Conservation (phyloP, 345 rosid species). For the Hevea brasiliensis region DNA sequence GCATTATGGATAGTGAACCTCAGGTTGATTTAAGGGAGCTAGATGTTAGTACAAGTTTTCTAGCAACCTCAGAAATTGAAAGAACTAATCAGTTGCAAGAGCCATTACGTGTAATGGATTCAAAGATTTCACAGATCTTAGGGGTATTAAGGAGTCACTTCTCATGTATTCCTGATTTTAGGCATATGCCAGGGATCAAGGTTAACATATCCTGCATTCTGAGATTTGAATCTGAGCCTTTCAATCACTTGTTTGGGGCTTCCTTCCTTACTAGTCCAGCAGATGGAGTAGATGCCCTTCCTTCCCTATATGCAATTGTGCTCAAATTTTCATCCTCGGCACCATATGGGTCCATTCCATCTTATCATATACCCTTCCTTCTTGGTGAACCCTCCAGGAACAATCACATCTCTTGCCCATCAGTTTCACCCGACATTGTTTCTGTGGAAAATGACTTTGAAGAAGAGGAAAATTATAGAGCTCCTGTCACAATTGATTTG, state of each 20-base stretch:
- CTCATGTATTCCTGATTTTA: constrained; percentile 81
- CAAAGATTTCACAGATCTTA: constrained; percentile 71
- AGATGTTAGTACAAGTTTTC: constrained; percentile 38
- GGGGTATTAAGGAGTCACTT: constrained; percentile 73
- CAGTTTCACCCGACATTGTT: constrained; percentile 47
- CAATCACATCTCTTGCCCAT: constrained; percentile 27
- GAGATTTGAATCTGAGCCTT: constrained; percentile 79
- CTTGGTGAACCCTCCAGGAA: constrained; percentile 60
- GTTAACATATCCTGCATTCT: constrained; percentile 66
- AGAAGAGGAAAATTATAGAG: constrained; percentile 56
- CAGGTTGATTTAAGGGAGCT: constrained; percentile 44
- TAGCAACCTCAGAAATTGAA: constrained; percentile 40
- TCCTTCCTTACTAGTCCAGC: constrained; percentile 41
- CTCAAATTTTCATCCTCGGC: constrained; percentile 86
- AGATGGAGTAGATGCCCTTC: constrained; percentile 55
- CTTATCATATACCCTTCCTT: constrained; percentile 80
- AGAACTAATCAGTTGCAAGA: constrained; percentile 42
- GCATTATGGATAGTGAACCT: constrained; percentile 47
- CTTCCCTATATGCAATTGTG: constrained; percentile 82
- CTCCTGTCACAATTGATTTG: constrained; percentile 62
- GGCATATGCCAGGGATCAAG: constrained; percentile 71
- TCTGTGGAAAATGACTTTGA: constrained; percentile 42
- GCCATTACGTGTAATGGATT: constrained; percentile 82
- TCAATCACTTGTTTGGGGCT: constrained; percentile 50
- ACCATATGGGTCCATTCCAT: constrained; percentile 77